A percentile compares a stretch with the other conserved stretches of the same genome.
Evolutionary conservation across 306 rosid species (phyloP).

Genomic region (Ormosia semicastrata): DNA sequence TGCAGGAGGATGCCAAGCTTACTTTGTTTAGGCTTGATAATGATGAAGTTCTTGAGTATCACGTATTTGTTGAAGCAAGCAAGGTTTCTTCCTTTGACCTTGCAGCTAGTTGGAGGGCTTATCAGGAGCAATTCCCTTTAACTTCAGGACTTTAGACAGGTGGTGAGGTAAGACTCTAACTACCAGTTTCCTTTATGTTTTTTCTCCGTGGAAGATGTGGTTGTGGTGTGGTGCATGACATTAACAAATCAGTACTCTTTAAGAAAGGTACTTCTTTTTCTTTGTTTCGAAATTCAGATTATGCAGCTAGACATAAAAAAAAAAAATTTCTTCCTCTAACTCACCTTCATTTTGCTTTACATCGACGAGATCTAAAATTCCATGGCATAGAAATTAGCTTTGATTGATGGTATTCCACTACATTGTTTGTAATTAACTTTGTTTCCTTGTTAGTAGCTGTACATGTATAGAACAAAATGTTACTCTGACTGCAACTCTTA

Average conservation of each 20-base stretch:
- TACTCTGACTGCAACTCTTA: neutral
- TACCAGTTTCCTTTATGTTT: neutral
- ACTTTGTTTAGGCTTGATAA: slow-evolving; percentile 65
- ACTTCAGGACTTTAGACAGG: slow-evolving; percentile 52
- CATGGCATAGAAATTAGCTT: neutral
- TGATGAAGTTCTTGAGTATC: slow-evolving; percentile 68
- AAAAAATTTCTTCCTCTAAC: neutral
- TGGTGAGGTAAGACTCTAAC: slow-evolving; percentile 52
- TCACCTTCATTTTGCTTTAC: neutral
- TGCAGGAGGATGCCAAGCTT: slow-evolving; percentile 80
- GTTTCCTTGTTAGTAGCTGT: slow-evolving; percentile 1
- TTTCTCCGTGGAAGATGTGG: neutral
- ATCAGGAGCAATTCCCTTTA: slow-evolving; percentile 69
- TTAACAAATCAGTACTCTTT: neutral
- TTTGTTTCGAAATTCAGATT: neutral
- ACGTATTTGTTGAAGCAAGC: slow-evolving; percentile 76
- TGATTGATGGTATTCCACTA: neutral
- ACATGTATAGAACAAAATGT: neutral
- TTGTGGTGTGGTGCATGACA: neutral
- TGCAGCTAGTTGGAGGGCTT: slow-evolving; percentile 97
- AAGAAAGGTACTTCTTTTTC: neutral
- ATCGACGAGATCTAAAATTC: neutral
- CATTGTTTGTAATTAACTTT: neutral
- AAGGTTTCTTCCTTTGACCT: slow-evolving; percentile 90
- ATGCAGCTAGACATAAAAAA: neutral